phyloP scores from a whole-genome alignment of 495 filamentous ascomycete species.

The Penicillium pancosmium region DNA sequence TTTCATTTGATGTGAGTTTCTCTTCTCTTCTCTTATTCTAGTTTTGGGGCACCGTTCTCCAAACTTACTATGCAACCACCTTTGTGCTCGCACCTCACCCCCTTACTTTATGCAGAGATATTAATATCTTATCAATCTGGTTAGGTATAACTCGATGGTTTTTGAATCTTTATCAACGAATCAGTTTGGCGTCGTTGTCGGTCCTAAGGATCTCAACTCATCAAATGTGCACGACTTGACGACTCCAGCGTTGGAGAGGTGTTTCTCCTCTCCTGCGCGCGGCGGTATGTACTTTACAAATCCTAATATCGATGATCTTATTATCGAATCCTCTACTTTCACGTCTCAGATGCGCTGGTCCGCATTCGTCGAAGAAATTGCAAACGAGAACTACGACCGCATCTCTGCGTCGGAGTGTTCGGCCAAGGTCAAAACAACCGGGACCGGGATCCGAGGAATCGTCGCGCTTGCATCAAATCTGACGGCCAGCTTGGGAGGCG shows the following conservation, averaged over 20 bases:
- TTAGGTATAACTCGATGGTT: conserved; percentile 22
- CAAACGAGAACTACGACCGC: conserved; percentile 5
- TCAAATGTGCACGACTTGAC: conserved; percentile 4
- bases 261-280: conserved; percentile 1
- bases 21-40: background rate
- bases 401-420: background rate
- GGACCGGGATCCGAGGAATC: background rate
- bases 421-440: background rate
- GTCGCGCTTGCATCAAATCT: conserved; percentile 6
- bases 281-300: too few relatives aligned
- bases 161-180: conserved; percentile 13
- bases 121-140: background rate
- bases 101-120: background rate
- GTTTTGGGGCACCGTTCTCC: too few relatives aligned
- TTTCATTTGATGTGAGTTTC: conserved; percentile 31
- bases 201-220: conserved; percentile 11
- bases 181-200: conserved; percentile 2
- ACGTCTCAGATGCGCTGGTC: background rate
- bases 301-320: too few relatives aligned
- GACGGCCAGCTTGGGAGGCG: background rate
- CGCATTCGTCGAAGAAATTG: conserved; percentile 4
- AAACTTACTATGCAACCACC: too few relatives aligned
- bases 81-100: background rate
- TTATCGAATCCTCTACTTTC: background rate
- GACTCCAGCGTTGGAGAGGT: conserved; percentile 10